A percentile compares a stretch with the other conserved stretches of the same genome.
These are phyloP conservation scores for Grigorovia yakushimaensis DNA, from an alignment of 805 yeast species.

Conservation along the genomic window DNA sequence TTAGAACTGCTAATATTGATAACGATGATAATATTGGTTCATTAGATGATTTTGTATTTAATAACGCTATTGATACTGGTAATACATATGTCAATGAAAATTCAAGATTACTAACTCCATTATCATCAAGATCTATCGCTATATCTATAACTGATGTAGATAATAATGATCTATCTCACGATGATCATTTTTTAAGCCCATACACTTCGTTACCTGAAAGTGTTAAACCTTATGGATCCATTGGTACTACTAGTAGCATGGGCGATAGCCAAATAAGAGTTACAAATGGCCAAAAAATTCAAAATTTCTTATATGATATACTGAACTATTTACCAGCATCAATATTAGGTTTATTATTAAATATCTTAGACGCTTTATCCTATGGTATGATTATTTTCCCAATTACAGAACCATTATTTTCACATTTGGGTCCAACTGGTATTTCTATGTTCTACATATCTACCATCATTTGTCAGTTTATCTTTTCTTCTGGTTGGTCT, in stretches of 20 bases:
- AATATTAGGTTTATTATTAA: conserved; percentile 70
- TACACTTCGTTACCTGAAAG: neutral
- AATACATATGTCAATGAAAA: neutral
- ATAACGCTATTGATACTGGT: neutral
- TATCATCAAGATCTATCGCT: conserved; percentile 6
- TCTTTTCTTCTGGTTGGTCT: conserved; percentile 84
- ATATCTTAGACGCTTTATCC: conserved; percentile 85
- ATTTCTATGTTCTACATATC: conserved; percentile 90
- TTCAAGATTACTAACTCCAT: conserved; percentile 8
- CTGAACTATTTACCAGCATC: conserved; percentile 56
- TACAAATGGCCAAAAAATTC: neutral
- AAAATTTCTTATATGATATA: conserved; percentile 4
- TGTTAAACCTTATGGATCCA: neutral
- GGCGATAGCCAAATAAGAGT: neutral
- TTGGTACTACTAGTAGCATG: neutral
- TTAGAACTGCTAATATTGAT: conserved; percentile 1
- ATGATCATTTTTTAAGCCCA: neutral
- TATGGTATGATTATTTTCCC: conserved; percentile 99
- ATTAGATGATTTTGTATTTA: neutral
- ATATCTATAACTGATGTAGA: neutral
- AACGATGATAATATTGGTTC: conserved; percentile 1
- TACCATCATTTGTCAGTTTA: conserved; percentile 80
- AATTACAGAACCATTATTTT: conserved; percentile 66
- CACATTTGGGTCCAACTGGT: conserved; percentile 78
- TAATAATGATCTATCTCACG: neutral